phyloP scores from a whole-genome alignment of 139 green algal genomes.

The Nannochloris sp. region DNA sequence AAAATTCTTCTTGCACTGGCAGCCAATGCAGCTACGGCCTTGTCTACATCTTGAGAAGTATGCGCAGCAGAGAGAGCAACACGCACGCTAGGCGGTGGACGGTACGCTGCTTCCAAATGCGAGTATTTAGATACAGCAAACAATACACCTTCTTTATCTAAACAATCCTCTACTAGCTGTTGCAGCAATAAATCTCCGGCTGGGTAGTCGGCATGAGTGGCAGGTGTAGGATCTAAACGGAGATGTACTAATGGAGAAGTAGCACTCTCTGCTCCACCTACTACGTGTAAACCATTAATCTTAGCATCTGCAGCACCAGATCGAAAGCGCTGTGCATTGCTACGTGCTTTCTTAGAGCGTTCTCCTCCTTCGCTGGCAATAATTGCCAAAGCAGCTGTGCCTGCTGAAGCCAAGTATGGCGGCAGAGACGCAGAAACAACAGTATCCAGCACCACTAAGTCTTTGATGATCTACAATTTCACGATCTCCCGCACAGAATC shows the following conservation, averaged over 20 bases:
- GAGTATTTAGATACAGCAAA: slow-evolving; percentile 43
- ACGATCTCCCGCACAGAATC: slow-evolving; percentile 64
- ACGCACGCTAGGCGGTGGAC: slow-evolving; percentile 35
- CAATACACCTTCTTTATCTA: slow-evolving; percentile 37
- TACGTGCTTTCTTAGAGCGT: slow-evolving; percentile 9
- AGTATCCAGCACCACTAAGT: slow-evolving; percentile 83
- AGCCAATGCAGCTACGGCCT: slow-evolving; percentile 34
- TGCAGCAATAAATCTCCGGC: slow-evolving; percentile 16
- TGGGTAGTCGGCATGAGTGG: background rate
- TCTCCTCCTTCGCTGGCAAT: slow-evolving; percentile 17
- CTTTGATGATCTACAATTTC: slow-evolving; percentile 91
- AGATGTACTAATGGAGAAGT: slow-evolving; percentile 57
- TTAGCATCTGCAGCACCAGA: slow-evolving; percentile 15
- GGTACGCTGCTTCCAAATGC: slow-evolving; percentile 31
- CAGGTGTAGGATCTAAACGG: slow-evolving; percentile 21
- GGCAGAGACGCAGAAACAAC: slow-evolving; percentile 93
- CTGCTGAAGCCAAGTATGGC: slow-evolving; percentile 77
- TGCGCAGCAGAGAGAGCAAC: slow-evolving; percentile 46
- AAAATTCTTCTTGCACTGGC: background rate
- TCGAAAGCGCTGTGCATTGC: slow-evolving; percentile 36
- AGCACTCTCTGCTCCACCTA: slow-evolving; percentile 8
- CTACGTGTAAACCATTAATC: slow-evolving; percentile 42
- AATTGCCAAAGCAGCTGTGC: slow-evolving; percentile 33
- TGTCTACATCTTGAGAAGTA: slow-evolving; percentile 28
- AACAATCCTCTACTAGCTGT: slow-evolving; percentile 23